A percentile compares a stretch with the other conserved stretches of the same genome.
These are phyloP conservation scores for Halenospora varia DNA, from an alignment of 495 filamentous ascomycete genomes.

Conservation along the genomic window DNA sequence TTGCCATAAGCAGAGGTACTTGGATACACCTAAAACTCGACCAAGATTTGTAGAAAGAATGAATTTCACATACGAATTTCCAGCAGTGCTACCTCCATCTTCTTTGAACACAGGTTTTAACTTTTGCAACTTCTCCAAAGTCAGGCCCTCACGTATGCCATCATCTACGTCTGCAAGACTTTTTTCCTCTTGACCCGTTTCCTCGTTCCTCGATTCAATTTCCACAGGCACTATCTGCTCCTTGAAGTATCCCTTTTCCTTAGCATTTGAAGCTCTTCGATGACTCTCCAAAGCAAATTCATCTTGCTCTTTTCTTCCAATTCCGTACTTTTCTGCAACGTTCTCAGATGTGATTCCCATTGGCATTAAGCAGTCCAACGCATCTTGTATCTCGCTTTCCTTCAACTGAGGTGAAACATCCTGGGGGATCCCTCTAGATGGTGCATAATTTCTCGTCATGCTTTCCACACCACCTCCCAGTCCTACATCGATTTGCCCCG, in stretches of 20 bases:
- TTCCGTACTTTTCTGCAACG: conserved; percentile 60
- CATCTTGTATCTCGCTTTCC: conserved; percentile 51
- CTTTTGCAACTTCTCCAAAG: conserved; percentile 53
- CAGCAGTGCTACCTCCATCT: conserved; percentile 59
- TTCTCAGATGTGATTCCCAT: conserved; percentile 74
- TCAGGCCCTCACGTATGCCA: conserved; percentile 57
- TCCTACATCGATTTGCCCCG: conserved; percentile 58
- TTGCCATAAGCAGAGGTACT: not conserved
- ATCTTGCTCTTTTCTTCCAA: conserved; percentile 59
- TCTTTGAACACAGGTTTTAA: conserved; percentile 65
- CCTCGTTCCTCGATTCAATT: conserved; percentile 46
- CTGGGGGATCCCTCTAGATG: conserved; percentile 59
- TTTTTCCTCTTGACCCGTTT: conserved; percentile 38
- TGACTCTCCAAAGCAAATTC: conserved; percentile 59
- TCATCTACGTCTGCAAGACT: conserved; percentile 56
- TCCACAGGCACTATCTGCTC: conserved; percentile 62
- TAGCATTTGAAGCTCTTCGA: conserved; percentile 56
- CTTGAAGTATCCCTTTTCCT: conserved; percentile 56
- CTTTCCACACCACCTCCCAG: conserved; percentile 72
- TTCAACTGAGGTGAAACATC: conserved; percentile 59
- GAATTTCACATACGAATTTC: conserved; percentile 41
- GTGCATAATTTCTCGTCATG: conserved; percentile 66
- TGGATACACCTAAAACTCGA: not conserved
- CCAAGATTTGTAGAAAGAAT: not conserved
- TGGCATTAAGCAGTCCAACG: conserved; percentile 65